A percentile compares a stretch with the other conserved stretches of the same genome.
Evolutionary conservation across 1,139 yeast species (phyloP).

Genomic region (Suhomyces choctaworum): DNA sequence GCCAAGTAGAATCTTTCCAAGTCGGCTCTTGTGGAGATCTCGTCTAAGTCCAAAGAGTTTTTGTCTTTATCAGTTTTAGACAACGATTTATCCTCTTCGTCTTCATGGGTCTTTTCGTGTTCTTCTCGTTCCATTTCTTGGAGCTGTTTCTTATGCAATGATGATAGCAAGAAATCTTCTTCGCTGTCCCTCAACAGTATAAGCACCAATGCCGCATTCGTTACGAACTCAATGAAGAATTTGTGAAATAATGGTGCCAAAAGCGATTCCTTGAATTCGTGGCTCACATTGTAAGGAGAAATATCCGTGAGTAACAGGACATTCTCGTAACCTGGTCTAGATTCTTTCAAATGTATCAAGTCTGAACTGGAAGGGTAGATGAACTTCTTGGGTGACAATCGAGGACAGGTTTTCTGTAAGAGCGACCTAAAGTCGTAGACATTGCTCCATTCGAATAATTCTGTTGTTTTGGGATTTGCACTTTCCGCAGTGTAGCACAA

Average conservation of each 20-base stretch:
- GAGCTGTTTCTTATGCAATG: slow-evolving; percentile 35
- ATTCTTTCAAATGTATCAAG: slow-evolving; percentile 22
- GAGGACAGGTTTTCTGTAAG: slow-evolving; percentile 66
- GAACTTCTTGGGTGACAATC: slow-evolving; percentile 45
- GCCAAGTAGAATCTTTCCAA: slow-evolving; percentile 84
- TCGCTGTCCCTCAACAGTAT: slow-evolving; percentile 82
- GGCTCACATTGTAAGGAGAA: slow-evolving; percentile 22
- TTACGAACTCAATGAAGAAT: slow-evolving; percentile 62
- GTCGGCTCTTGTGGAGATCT: slow-evolving; percentile 71
- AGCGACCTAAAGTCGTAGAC: slow-evolving; percentile 67
- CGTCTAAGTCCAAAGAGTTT: slow-evolving; percentile 44
- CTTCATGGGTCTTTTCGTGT: slow-evolving; percentile 6
- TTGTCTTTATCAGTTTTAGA: slow-evolving; percentile 10
- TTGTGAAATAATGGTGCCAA: slow-evolving; percentile 48
- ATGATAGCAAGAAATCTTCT: slow-evolving; percentile 73
- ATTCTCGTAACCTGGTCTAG: slow-evolving; percentile 27
- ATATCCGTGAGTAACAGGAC: slow-evolving; percentile 24
- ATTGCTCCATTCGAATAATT: slow-evolving; percentile 40
- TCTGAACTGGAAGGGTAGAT: slow-evolving; percentile 30
- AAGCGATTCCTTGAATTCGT: slow-evolving; percentile 30
- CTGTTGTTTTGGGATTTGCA: slow-evolving; percentile 35
- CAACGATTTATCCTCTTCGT: slow-evolving; percentile 7
- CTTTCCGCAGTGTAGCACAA: slow-evolving; percentile 73
- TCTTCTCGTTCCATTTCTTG: slow-evolving; percentile 16
- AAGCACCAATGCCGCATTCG: slow-evolving; percentile 74